A percentile compares a stretch with the other conserved stretches of the same genome.
These are phyloP conservation scores for Neurospora discreta DNA, from an alignment of 495 filamentous ascomycete genomes.

Conservation along the genomic window DNA sequence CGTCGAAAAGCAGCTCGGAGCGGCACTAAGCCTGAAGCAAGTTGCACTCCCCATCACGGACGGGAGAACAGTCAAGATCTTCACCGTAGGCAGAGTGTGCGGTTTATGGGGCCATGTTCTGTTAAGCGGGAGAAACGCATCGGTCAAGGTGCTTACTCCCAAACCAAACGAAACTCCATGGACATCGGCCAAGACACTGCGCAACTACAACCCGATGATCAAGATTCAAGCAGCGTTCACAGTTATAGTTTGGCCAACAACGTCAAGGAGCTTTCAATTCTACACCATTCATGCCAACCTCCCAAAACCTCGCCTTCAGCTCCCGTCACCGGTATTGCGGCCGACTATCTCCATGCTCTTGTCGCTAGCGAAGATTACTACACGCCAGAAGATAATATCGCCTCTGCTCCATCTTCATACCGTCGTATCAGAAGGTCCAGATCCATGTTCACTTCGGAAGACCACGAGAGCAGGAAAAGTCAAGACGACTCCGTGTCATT, in stretches of 20 bases:
- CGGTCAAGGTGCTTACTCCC: neutral
- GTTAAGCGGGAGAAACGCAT: conserved; percentile 11
- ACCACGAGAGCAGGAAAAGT: conserved; percentile 13
- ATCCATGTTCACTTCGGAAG: conserved; percentile 54
- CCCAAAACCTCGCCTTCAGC: conserved; percentile 8
- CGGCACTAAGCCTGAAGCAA: neutral
- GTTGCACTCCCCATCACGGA: neutral
- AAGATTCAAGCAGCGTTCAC: conserved; percentile 5
- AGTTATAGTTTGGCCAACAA: neutral
- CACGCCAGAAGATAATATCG: conserved; percentile 47
- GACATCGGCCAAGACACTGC: neutral
- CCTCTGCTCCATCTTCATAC: conserved; percentile 61
- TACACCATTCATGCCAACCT: conserved; percentile 4
- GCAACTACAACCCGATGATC: neutral
- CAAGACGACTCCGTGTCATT: conserved; percentile 3
- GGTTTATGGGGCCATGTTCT: conserved; percentile 37
- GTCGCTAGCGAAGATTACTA: conserved; percentile 35
- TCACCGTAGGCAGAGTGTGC: conserved; percentile 40
- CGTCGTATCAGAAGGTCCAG: conserved; percentile 61
- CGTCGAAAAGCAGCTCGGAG: conserved; percentile 4
- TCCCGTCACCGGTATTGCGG: conserved; percentile 9
- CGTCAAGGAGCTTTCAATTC: neutral
- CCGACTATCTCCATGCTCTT: conserved; percentile 26
- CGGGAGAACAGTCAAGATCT: conserved; percentile 12
- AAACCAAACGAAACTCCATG: neutral